Conservation (phyloP, 139 green algal species). For the Chlorella sp. region DNA sequence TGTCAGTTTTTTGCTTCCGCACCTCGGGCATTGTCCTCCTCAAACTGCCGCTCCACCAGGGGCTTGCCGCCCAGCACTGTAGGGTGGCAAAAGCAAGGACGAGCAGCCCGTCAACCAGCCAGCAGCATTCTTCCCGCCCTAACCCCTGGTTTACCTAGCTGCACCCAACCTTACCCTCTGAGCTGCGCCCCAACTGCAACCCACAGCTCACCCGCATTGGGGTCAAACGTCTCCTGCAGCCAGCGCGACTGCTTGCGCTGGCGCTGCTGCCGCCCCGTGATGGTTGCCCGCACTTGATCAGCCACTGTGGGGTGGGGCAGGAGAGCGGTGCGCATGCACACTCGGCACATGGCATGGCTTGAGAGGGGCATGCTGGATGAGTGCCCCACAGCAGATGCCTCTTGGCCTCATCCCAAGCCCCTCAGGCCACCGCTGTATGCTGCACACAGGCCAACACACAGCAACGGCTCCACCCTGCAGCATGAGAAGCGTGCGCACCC, state of each 20-base stretch:
- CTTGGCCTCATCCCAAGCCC: too few species aligned
- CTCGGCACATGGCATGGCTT: too few species aligned
- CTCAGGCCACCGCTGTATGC: neutral
- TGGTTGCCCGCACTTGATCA: conserved; percentile 13
- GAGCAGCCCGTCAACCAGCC: neutral
- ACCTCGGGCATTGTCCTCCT: conserved; percentile 4
- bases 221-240: conserved; percentile 59
- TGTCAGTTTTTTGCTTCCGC: neutral
- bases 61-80: conserved; percentile 39
- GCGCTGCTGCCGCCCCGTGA: conserved; percentile 38
- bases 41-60: conserved; percentile 23
- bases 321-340: too few species aligned
- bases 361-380: too few species aligned
- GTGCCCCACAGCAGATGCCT: too few species aligned
- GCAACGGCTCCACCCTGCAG: too few species aligned
- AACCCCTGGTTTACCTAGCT: too few species aligned
- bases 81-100: too few species aligned
- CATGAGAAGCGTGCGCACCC: neutral
- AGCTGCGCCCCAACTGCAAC: neutral
- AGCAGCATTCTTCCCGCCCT: too few species aligned
- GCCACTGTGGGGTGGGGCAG: conserved; percentile 16
- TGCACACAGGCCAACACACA: neutral
- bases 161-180: neutral
- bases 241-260: conserved; percentile 53
- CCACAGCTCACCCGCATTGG: conserved; percentile 21